These are phyloP conservation scores for Citrus inodora DNA, from an alignment of 345 rosid species.

Conservation along the genomic window DNA sequence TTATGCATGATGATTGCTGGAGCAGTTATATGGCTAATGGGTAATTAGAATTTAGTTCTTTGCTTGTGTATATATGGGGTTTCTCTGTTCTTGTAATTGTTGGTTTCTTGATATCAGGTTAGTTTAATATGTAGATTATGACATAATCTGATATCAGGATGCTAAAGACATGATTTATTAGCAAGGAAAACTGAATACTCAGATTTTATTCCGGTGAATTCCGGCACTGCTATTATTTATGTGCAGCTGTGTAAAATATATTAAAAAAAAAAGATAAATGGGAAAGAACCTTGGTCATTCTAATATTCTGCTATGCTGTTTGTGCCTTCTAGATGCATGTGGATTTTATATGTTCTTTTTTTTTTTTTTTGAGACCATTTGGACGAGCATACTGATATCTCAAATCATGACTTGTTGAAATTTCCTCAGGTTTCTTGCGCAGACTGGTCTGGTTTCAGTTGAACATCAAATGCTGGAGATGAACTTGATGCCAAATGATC, in stretches of 20 bases:
- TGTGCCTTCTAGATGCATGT: not conserved
- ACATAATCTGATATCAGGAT: not conserved
- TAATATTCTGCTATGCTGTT: not conserved
- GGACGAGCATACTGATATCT: not conserved
- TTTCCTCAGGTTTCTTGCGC: slow-evolving; percentile 74
- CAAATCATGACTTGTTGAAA: slow-evolving; percentile 1
- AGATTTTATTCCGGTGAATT: not conserved
- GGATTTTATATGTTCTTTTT: not conserved
- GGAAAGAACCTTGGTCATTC: not conserved
- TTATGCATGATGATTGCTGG: not conserved
- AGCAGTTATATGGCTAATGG: not conserved
- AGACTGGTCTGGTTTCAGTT: slow-evolving; percentile 76
- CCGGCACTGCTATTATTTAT: not conserved
- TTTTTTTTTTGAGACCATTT: not conserved
- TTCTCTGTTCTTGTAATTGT: not conserved
- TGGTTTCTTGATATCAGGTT: not conserved
- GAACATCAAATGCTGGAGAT: slow-evolving; percentile 82
- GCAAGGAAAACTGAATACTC: not conserved
- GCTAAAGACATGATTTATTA: not conserved
- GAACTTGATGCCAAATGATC: slow-evolving; percentile 52
- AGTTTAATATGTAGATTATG: not conserved
- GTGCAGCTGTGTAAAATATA: not conserved
- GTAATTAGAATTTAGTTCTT: not conserved
- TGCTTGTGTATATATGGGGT: not conserved
- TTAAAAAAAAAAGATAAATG: not conserved